These are phyloP conservation scores for Phaseolus coccineus DNA, from an alignment of 331 rosid genomes.

Conservation along the genomic window DNA sequence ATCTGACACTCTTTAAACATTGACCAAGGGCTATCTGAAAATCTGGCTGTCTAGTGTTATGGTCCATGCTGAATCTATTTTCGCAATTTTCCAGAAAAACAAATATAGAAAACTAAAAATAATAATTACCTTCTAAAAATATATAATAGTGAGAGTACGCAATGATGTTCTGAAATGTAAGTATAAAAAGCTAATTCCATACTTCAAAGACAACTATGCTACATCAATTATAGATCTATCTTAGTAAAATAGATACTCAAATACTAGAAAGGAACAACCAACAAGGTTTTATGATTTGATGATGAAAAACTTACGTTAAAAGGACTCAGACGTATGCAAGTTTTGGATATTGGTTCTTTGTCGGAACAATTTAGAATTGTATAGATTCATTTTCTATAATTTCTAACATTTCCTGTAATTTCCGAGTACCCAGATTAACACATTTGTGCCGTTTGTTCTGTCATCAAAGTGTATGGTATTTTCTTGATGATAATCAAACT, in stretches of 20 bases:
- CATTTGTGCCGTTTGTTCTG: not conserved
- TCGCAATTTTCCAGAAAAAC: no score
- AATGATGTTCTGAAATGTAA: not conserved
- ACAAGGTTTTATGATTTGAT: no score
- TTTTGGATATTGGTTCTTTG: not conserved
- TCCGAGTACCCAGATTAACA: not conserved
- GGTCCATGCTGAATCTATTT: no score
- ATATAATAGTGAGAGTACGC: not conserved
- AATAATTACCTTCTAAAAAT: not conserved
- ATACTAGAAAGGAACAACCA: no score
- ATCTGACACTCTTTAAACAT: no score
- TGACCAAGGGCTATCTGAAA: no score
- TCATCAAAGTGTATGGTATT: not conserved
- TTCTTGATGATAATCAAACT: not conserved
- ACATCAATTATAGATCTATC: not conserved
- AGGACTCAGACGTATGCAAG: no score
- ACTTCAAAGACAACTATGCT: not conserved
- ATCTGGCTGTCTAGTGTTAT: no score
- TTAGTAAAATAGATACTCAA: not conserved
- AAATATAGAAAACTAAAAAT: no score
- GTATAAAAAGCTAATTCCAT: not conserved
- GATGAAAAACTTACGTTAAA: no score
- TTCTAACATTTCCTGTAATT: not conserved
- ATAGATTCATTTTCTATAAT: not conserved
- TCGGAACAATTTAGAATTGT: not conserved